Percentiles rank a stretch among this genome's conserved stretches.
Evolutionary conservation across 169 alveolate species (phyloP).

Genomic region (Babesia gibsoni): DNA sequence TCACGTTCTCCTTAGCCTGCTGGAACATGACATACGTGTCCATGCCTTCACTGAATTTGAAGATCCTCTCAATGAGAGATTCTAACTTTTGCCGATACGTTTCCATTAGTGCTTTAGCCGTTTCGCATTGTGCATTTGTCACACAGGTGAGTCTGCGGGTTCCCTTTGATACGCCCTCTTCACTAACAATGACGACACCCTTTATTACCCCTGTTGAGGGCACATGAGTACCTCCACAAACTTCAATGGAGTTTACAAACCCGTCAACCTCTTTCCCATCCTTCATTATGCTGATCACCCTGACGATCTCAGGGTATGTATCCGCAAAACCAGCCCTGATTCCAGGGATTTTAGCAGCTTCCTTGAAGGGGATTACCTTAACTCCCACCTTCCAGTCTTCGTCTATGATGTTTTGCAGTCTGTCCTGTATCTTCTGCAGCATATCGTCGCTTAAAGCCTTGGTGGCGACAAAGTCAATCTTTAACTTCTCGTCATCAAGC

Average conservation of each 20-base stretch:
- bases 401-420: conserved; percentile 68
- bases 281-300: conserved; percentile 86
- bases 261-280: conserved; percentile 69
- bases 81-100: conserved; percentile 59
- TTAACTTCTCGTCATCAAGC: conserved; percentile 79
- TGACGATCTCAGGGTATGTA: conserved; percentile 88
- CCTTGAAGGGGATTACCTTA: conserved; percentile 62
- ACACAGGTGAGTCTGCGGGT: conserved; percentile 83
- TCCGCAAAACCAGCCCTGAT: conserved; percentile 87
- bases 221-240: conserved; percentile 92
- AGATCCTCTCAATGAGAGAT: conserved; percentile 58
- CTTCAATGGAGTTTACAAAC: conserved; percentile 77
- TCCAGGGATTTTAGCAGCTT: conserved; percentile 76
- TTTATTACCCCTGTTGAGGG: conserved; percentile 74
- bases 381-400: conserved; percentile 66
- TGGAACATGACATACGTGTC: conserved; percentile 62
- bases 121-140: conserved; percentile 78
- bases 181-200: conserved; percentile 76
- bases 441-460: conserved; percentile 70
- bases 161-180: conserved; percentile 90
- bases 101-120: conserved; percentile 34
- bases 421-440: conserved; percentile 63
- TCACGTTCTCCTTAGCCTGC: conserved; percentile 58
- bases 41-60: conserved; percentile 59
- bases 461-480: conserved; percentile 81